Conservation (phyloP, 2,329 filamentous ascomycete genomes). For the Sarocladium oryzae region DNA sequence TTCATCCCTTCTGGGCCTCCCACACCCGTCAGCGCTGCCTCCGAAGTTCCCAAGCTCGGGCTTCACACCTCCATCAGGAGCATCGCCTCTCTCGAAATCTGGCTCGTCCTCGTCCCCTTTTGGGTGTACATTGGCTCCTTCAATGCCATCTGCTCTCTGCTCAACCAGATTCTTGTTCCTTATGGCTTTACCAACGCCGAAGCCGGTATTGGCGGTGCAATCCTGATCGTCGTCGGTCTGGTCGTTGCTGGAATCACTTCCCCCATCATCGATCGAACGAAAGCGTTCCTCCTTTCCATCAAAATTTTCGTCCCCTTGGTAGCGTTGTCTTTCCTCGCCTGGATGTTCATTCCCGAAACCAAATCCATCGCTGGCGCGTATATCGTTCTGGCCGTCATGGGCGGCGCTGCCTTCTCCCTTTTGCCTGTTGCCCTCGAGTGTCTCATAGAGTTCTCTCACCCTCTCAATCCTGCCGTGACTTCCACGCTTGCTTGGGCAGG, state of each 20-base stretch:
- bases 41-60: constrained; percentile 48
- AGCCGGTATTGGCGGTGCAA: constrained; percentile 80
- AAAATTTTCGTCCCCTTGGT: constrained; percentile 70
- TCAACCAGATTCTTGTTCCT: constrained; percentile 84
- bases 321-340: constrained; percentile 63
- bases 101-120: constrained; percentile 76
- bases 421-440: constrained; percentile 83
- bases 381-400: constrained; percentile 66
- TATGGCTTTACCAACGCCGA: constrained; percentile 79
- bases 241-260: constrained; percentile 67
- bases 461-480: constrained; percentile 78
- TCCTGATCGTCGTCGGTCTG: constrained; percentile 85
- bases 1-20: constrained; percentile 74
- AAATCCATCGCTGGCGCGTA: constrained; percentile 62
- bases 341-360: constrained; percentile 69
- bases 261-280: constrained; percentile 79
- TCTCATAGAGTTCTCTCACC: constrained; percentile 79
- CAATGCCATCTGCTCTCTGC: constrained; percentile 80
- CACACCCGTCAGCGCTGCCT: constrained; percentile 66
- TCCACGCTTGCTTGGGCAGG: constrained; percentile 78
- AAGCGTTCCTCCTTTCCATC: constrained; percentile 68
- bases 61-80: constrained; percentile 46
- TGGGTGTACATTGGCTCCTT: constrained; percentile 83
- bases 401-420: constrained; percentile 71
- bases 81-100: constrained; percentile 65